These are phyloP conservation scores for Septoria petroselini DNA, from an alignment of 2,329 filamentous ascomycete species.

Conservation along the genomic window DNA sequence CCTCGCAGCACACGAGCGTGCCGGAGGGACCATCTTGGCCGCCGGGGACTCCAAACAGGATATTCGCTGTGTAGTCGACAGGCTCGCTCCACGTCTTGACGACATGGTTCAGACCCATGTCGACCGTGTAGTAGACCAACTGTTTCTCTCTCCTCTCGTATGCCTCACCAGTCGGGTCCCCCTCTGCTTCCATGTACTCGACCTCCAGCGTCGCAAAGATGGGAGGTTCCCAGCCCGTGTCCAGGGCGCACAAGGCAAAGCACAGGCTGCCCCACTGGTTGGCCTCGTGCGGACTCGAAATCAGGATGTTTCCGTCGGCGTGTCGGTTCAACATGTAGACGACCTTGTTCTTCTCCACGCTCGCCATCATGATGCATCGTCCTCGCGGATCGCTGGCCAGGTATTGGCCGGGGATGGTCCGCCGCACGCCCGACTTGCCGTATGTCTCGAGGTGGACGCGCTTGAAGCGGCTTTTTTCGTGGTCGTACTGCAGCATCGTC, in stretches of 20 bases:
- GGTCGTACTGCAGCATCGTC: constrained; percentile 86
- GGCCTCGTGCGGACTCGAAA: constrained; percentile 93
- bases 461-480: constrained; percentile 80
- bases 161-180: constrained; percentile 82
- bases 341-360: constrained; percentile 97
- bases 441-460: constrained; percentile 95
- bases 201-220: constrained; percentile 94
- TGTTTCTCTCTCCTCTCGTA: constrained; percentile 80
- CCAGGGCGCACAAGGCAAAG: constrained; percentile 79
- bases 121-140: constrained; percentile 95
- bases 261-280: constrained; percentile 91
- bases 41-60: constrained; percentile 92
- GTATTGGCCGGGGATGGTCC: constrained; percentile 93
- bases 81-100: constrained; percentile 94
- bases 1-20: constrained; percentile 89
- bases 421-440: constrained; percentile 90
- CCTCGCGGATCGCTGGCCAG: constrained; percentile 94
- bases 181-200: constrained; percentile 86
- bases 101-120: constrained; percentile 94
- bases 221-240: constrained; percentile 95
- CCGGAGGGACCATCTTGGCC: constrained; percentile 91
- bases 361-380: constrained; percentile 88
- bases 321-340: constrained; percentile 98
- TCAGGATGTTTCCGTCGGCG: constrained; percentile 88
- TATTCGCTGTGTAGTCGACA: constrained; percentile 82